These are phyloP conservation scores for Microcera coccophila DNA, from an alignment of 2,329 filamentous ascomycete genomes.

Conservation along the genomic window DNA sequence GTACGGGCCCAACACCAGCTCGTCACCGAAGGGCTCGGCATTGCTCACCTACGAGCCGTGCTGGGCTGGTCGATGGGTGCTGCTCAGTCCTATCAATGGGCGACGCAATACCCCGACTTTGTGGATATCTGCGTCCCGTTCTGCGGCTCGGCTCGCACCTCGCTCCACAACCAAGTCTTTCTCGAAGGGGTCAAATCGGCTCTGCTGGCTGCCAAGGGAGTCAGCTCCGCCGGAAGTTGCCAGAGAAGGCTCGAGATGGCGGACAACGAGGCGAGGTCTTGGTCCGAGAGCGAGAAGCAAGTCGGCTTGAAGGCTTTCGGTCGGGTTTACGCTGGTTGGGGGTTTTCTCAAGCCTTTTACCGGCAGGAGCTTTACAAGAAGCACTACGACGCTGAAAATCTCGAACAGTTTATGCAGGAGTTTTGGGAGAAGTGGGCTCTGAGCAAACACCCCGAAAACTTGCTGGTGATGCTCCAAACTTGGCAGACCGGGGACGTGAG, in stretches of 20 bases:
- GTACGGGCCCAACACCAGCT: constrained; percentile 46
- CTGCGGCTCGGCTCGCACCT: constrained; percentile 48
- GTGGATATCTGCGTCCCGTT: constrained; percentile 44
- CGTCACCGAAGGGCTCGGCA: constrained; percentile 39
- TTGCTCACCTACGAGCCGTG: constrained; percentile 43
- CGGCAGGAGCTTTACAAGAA: constrained; percentile 65
- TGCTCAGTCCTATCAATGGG: constrained; percentile 51
- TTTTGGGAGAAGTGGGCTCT: constrained; percentile 76
- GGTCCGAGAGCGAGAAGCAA: constrained; percentile 41
- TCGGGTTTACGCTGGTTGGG: constrained; percentile 76
- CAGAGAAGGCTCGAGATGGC: constrained; percentile 26
- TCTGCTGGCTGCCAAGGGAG: constrained; percentile 38
- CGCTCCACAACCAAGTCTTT: constrained; percentile 51
- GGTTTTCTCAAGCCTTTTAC: constrained; percentile 76
- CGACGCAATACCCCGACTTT: constrained; percentile 47
- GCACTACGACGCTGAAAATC: constrained; percentile 58
- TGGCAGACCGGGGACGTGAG: constrained; percentile 75
- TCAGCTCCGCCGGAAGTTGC: constrained; percentile 48
- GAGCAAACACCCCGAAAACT: constrained; percentile 70
- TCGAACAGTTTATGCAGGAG: constrained; percentile 69
- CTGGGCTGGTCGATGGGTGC: constrained; percentile 57
- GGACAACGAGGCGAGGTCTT: constrained; percentile 16
- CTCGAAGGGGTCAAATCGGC: constrained; percentile 51
- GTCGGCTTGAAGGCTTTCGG: constrained; percentile 63
- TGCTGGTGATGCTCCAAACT: constrained; percentile 70